Evolutionary conservation across 148 eudicot genomes (phyloP).

Genomic region (Camellia granthamiana): DNA sequence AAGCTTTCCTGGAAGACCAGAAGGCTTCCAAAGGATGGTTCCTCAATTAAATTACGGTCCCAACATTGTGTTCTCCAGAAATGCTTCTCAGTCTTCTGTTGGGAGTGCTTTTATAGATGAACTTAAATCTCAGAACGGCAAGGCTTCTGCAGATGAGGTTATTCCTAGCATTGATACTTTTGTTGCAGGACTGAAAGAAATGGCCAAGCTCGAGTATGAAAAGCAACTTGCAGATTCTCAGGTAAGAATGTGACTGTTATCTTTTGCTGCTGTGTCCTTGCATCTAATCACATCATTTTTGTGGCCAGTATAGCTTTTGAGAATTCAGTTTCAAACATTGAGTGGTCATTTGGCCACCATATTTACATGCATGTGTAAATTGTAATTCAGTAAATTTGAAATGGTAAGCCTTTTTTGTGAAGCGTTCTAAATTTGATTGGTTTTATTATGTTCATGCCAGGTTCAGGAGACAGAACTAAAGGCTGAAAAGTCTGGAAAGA

Average conservation of each 20-base stretch:
- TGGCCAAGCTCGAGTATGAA: conserved; percentile 79
- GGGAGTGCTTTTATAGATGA: conserved; percentile 58
- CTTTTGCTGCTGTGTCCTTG: background rate
- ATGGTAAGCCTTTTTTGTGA: background rate
- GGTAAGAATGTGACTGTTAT: conserved; percentile 36
- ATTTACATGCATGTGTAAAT: background rate
- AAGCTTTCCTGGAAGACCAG: conserved; percentile 65
- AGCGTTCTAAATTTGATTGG: background rate
- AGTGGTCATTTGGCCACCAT: background rate
- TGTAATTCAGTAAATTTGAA: background rate
- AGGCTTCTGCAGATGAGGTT: conserved; percentile 48
- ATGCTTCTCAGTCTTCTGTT: conserved; percentile 65
- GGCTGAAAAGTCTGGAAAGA: conserved; percentile 42
- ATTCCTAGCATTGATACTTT: conserved; percentile 76
- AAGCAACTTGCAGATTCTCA: conserved; percentile 43
- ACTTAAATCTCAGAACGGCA: conserved; percentile 35
- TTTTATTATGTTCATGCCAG: conserved; percentile 22
- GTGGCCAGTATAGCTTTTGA: background rate
- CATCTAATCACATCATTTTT: background rate
- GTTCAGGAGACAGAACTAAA: conserved; percentile 34
- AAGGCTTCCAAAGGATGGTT: conserved; percentile 41
- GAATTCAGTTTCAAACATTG: background rate
- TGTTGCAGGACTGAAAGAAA: conserved; percentile 80
- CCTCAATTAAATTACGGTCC: conserved; percentile 49
- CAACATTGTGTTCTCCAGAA: conserved; percentile 40